phyloP scores from a whole-genome alignment of 148 eudicot genomes.

The Camellia sinensis region DNA sequence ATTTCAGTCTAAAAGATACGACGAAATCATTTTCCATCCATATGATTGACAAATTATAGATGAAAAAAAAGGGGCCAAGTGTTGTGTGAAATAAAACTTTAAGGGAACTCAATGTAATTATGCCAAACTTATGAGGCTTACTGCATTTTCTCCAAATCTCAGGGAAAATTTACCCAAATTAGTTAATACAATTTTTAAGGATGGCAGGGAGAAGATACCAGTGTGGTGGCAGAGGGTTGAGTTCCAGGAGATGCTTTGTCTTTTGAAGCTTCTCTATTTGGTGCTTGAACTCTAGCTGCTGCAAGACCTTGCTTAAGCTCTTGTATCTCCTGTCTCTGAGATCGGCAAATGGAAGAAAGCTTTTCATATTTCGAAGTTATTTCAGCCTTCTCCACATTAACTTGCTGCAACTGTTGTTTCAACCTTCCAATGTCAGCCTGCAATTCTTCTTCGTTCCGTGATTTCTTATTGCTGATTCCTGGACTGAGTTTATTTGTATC shows the following conservation, averaged over 20 bases:
- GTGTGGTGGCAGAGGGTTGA: constrained; percentile 42
- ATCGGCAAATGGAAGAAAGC: constrained; percentile 77
- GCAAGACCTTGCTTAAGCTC: constrained; percentile 85
- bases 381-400: constrained; percentile 72
- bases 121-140: not conserved
- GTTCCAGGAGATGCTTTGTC: constrained; percentile 34
- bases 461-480: constrained; percentile 29
- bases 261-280: constrained; percentile 42
- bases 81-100: not conserved
- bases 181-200: not conserved
- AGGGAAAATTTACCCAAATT: not conserved
- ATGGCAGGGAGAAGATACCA: constrained; percentile 35
- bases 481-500: constrained; percentile 55
- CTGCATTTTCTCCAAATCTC: not conserved
- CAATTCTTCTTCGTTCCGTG: constrained; percentile 41
- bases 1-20: not conserved
- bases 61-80: not conserved
- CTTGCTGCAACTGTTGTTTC: constrained; percentile 69
- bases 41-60: too few relatives aligned
- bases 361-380: constrained; percentile 85
- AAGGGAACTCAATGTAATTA: not conserved
- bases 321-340: constrained; percentile 92
- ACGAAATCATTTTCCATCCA: too few relatives aligned
- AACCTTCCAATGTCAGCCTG: constrained; percentile 71
- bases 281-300: constrained; percentile 56